Conservation (phyloP, 2,329 filamentous ascomycete species). For the Fusarium camptoceras region DNA sequence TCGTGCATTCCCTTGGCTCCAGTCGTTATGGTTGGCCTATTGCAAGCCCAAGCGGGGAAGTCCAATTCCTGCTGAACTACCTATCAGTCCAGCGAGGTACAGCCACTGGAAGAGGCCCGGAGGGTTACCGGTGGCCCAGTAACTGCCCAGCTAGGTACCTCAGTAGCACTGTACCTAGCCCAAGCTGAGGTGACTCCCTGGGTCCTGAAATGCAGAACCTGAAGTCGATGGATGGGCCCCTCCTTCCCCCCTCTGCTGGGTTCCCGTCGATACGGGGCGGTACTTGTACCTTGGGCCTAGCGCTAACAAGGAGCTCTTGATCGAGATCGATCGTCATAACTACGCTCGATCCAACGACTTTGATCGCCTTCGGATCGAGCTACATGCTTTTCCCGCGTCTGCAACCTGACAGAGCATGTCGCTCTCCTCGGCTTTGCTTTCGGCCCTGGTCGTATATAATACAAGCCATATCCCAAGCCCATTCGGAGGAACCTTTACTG, state of each 20-base stretch:
- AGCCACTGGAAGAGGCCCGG: neutral
- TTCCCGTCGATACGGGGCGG: constrained; percentile 35
- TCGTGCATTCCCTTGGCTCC: constrained; percentile 14
- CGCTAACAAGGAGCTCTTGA: constrained; percentile 43
- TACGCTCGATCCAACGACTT: constrained; percentile 43
- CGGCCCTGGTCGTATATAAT: constrained; percentile 34
- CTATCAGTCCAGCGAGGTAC: neutral
- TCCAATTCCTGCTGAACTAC: neutral
- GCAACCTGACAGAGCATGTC: constrained; percentile 23
- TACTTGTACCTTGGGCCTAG: constrained; percentile 37
- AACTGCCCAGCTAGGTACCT: neutral
- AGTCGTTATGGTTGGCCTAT: constrained; percentile 16
- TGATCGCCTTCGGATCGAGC: constrained; percentile 44
- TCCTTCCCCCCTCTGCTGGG: neutral
- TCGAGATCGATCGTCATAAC: constrained; percentile 50
- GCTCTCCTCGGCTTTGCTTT: constrained; percentile 21
- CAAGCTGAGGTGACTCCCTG: neutral
- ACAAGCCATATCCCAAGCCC: constrained; percentile 11
- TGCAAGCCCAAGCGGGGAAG: constrained; percentile 11
- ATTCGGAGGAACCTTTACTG: neutral
- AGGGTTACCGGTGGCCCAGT: neutral
- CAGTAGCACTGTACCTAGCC: neutral
- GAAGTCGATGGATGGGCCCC: neutral
- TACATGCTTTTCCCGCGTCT: constrained; percentile 26
- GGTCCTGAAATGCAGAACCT: constrained; percentile 12